phyloP scores from a whole-genome alignment of 2,329 filamentous ascomycete genomes.

The Cladosporium oxysporum region DNA sequence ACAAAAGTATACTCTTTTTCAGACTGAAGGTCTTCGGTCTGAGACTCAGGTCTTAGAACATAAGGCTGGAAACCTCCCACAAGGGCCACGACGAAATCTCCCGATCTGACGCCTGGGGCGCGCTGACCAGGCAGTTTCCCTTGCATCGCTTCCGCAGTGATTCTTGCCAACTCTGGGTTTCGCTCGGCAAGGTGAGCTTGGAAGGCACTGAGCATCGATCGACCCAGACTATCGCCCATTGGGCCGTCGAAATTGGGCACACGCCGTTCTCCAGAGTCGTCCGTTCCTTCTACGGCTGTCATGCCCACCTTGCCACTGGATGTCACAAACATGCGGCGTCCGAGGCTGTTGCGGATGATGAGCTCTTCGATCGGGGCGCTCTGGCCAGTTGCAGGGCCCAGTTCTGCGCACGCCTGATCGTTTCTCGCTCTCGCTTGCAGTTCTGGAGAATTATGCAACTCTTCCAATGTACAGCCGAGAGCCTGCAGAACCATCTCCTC shows the following conservation, averaged over 20 bases:
- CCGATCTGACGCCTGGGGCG: conserved; percentile 7
- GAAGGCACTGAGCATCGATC: conserved; percentile 12
- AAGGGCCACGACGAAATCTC: conserved; percentile 18
- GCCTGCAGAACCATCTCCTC: conserved; percentile 15
- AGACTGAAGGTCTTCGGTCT: background rate
- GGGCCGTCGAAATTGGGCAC: conserved; percentile 6
- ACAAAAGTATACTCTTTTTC: conserved; percentile 14
- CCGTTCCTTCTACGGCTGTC: conserved; percentile 14
- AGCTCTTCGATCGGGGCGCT: conserved; percentile 5
- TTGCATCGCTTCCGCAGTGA: background rate
- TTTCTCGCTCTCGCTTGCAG: conserved; percentile 9
- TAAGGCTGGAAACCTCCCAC: conserved; percentile 21
- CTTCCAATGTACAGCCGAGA: conserved; percentile 16
- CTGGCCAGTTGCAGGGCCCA: background rate
- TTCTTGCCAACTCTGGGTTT: background rate
- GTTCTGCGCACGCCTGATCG: background rate
- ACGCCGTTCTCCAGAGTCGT: background rate
- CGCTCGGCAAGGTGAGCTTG: conserved; percentile 4
- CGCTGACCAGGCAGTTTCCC: conserved; percentile 12
- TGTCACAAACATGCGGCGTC: conserved; percentile 13
- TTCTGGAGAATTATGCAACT: background rate
- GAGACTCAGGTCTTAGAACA: conserved; percentile 7
- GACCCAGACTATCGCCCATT: background rate
- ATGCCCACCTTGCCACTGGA: conserved; percentile 10
- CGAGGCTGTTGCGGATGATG: conserved; percentile 10